These are phyloP conservation scores for Penicillium sp. DNA, from an alignment of 2,329 filamentous ascomycete species.

Conservation along the genomic window DNA sequence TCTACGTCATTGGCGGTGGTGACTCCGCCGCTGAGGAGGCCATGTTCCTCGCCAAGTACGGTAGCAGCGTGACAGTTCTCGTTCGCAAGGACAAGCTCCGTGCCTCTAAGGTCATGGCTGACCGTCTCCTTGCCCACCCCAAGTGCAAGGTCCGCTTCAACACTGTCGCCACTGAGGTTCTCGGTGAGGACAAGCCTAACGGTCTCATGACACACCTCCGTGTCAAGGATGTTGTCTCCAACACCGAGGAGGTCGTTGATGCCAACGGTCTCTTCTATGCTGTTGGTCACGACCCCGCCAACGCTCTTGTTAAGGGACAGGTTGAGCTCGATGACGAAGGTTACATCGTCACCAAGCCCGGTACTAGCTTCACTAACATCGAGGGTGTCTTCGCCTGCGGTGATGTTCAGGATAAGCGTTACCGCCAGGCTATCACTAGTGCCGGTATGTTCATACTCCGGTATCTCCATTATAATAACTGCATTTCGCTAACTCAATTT, in stretches of 20 bases:
- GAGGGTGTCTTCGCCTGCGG: constrained; percentile 94
- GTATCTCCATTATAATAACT: background rate
- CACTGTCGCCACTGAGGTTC: constrained; percentile 75
- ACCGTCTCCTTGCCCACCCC: constrained; percentile 73
- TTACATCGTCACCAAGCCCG: constrained; percentile 86
- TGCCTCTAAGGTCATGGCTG: constrained; percentile 89
- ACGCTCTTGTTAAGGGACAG: constrained; percentile 84
- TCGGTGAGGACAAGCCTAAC: constrained; percentile 70
- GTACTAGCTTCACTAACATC: constrained; percentile 82
- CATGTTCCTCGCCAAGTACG: constrained; percentile 97
- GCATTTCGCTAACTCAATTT: constrained; percentile 23
- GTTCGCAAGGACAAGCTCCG: constrained; percentile 84
- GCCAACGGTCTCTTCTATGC: constrained; percentile 97
- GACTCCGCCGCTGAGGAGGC: constrained; percentile 97
- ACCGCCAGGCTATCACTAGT: constrained; percentile 96
- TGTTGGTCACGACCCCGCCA: constrained; percentile 94
- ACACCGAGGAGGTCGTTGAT: constrained; percentile 76
- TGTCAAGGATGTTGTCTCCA: constrained; percentile 75
- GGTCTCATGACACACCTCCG: constrained; percentile 86
- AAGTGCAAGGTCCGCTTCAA: constrained; percentile 93
- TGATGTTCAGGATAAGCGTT: constrained; percentile 98
- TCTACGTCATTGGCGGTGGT: constrained; percentile 94
- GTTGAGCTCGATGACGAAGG: constrained; percentile 84
- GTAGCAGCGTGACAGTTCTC: constrained; percentile 88
- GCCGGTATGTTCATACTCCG: constrained; percentile 69